Conservation (phyloP, 768 basidiomycete genomes). For the Amyloporia xantha region DNA sequence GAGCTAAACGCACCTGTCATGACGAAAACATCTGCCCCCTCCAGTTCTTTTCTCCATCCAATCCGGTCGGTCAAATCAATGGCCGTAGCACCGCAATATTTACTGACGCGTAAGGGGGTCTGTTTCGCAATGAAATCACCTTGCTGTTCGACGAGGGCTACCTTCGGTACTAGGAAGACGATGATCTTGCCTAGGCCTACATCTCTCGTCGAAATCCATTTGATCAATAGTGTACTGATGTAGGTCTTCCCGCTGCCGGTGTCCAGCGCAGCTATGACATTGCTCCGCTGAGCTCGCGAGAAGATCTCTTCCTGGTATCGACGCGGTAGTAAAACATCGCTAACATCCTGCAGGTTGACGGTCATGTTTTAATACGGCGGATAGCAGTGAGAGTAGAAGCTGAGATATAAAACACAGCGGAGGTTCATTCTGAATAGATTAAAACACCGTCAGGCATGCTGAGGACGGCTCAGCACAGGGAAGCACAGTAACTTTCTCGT, state of each 20-base stretch:
- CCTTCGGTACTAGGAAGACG: constrained; percentile 81
- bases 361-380: constrained; percentile 9
- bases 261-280: constrained; percentile 54
- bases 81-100: constrained; percentile 66
- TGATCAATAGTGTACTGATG: constrained; percentile 60
- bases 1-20: constrained; percentile 82
- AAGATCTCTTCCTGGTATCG: constrained; percentile 55
- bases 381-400: background rate
- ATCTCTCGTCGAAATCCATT: constrained; percentile 58
- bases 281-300: constrained; percentile 39
- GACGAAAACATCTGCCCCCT: constrained; percentile 67
- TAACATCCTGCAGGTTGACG: constrained; percentile 21
- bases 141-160: constrained; percentile 82
- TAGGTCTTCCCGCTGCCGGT: constrained; percentile 59
- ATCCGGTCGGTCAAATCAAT: constrained; percentile 60
- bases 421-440: background rate
- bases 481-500: background rate
- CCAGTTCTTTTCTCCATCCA: constrained; percentile 60
- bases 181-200: constrained; percentile 49
- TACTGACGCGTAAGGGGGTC: constrained; percentile 59
- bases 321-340: constrained; percentile 38
- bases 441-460: background rate
- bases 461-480: too few species aligned
- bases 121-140: constrained; percentile 56
- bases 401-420: background rate